Evolutionary conservation across 176 grass and related monocot species (phyloP).

Genomic region (Eragrostis curvula): DNA sequence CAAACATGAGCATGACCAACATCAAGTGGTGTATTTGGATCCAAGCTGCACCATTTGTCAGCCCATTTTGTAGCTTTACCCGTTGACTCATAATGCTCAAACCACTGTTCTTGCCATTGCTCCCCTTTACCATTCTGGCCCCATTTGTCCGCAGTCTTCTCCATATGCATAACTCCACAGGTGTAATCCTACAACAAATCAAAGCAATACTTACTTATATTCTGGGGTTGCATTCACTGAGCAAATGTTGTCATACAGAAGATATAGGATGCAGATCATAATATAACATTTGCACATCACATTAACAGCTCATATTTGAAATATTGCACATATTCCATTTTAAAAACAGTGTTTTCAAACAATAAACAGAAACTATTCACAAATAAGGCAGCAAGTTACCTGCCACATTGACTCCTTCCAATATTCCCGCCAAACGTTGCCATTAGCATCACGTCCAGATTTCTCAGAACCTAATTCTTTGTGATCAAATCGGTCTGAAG

Average conservation of each 20-base stretch:
- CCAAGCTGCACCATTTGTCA: slow-evolving; percentile 96
- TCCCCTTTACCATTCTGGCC: slow-evolving; percentile 82
- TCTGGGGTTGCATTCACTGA: not conserved
- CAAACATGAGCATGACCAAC: slow-evolving; percentile 98
- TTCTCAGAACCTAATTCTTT: slow-evolving; percentile 98
- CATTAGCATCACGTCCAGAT: slow-evolving; percentile 85
- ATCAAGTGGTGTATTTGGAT: slow-evolving; percentile 81
- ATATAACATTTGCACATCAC: not conserved
- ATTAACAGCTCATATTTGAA: not conserved
- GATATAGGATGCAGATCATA: not conserved
- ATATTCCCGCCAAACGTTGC: slow-evolving; percentile 93
- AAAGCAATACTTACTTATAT: slow-evolving; percentile 31
- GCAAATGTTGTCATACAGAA: not conserved
- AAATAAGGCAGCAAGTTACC: slow-evolving; percentile 47
- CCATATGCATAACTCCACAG: slow-evolving; percentile 77
- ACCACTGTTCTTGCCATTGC: slow-evolving; percentile 99
- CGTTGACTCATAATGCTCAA: slow-evolving; percentile 82
- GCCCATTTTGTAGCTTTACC: slow-evolving; percentile 90
- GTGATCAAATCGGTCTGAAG: slow-evolving; percentile 84
- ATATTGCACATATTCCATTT: not conserved
- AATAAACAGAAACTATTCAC: not conserved
- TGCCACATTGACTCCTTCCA: slow-evolving; percentile 98
- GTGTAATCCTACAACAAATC: slow-evolving; percentile 61
- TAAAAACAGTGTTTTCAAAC: not conserved
- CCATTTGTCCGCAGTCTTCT: slow-evolving; percentile 99